These are phyloP conservation scores for Kodamaea restingae DNA, from an alignment of 805 yeast species.

Conservation along the genomic window DNA sequence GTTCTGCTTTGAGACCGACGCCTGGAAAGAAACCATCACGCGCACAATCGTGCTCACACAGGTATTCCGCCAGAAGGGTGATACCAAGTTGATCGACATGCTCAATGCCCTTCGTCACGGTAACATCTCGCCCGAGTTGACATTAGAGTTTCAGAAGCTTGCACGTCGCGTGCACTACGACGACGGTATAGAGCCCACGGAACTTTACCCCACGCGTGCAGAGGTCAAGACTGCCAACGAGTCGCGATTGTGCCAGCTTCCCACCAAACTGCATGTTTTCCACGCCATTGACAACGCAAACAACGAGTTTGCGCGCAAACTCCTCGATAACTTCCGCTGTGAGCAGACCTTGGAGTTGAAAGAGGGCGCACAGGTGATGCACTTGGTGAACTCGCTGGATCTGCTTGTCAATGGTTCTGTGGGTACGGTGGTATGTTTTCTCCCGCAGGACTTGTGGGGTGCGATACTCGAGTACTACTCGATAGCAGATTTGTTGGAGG, in stretches of 20 bases:
- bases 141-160: conserved; percentile 46
- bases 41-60: conserved; percentile 67
- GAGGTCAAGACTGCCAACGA: conserved; percentile 81
- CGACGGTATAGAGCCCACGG: conserved; percentile 87
- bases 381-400: conserved; percentile 69
- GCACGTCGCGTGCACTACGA: conserved; percentile 53
- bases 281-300: conserved; percentile 34
- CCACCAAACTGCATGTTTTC: conserved; percentile 45
- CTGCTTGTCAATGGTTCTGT: conserved; percentile 88
- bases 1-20: conserved; percentile 71
- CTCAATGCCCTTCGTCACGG: conserved; percentile 81
- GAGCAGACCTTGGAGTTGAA: conserved; percentile 60
- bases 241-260: conserved; percentile 35
- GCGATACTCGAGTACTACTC: conserved; percentile 25
- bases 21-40: conserved; percentile 64
- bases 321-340: conserved; percentile 67
- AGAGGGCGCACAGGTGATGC: conserved; percentile 92
- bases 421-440: conserved; percentile 67
- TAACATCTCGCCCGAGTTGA: conserved; percentile 47
- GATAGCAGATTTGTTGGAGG: conserved; percentile 12
- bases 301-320: conserved; percentile 18
- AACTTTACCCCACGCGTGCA: conserved; percentile 75
- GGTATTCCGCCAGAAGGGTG: conserved; percentile 89
- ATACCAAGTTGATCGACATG: conserved; percentile 67
- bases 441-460: conserved; percentile 22